A percentile compares a stretch with the other conserved stretches of the same genome.
phyloP scores from a whole-genome alignment of 1,284 basidiomycete genomes.

The Austroboletus niveus region DNA sequence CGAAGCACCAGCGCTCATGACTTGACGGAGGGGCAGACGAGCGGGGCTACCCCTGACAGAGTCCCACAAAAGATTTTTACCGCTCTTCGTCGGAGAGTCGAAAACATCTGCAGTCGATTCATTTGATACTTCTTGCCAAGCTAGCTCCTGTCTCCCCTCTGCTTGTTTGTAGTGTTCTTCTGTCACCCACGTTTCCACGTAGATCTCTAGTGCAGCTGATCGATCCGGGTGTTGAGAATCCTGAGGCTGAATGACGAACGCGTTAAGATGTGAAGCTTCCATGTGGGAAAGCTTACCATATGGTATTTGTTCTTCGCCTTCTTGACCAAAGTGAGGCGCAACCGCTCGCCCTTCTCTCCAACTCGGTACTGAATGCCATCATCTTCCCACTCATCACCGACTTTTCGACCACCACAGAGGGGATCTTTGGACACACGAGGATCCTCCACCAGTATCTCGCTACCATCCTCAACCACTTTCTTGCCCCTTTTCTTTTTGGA shows the following conservation, averaged over 20 bases:
- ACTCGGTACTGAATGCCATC: slow-evolving; percentile 70
- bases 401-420: slow-evolving; percentile 50
- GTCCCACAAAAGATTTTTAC: slow-evolving; percentile 49
- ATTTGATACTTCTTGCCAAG: slow-evolving; percentile 62
- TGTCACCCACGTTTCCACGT: slow-evolving; percentile 72
- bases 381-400: slow-evolving; percentile 74
- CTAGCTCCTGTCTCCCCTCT: slow-evolving; percentile 57
- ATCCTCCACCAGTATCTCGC: slow-evolving; percentile 46
- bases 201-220: slow-evolving; percentile 61
- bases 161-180: slow-evolving; percentile 69
- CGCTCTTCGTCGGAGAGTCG: slow-evolving; percentile 36
- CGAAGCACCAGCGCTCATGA: slow-evolving; percentile 43
- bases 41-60: slow-evolving; percentile 38
- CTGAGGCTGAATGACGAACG: slow-evolving; percentile 49
- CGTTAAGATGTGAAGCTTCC: background rate
- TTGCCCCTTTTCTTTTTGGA: slow-evolving; percentile 39
- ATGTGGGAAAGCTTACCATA: slow-evolving; percentile 52
- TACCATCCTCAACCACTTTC: slow-evolving; percentile 19
- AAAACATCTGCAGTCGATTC: slow-evolving; percentile 36
- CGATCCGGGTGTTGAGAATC: slow-evolving; percentile 77
- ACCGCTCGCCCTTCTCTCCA: slow-evolving; percentile 63
- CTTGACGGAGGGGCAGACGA: slow-evolving; percentile 42
- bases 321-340: slow-evolving; percentile 66
- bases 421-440: slow-evolving; percentile 45
- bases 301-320: slow-evolving; percentile 63